A percentile compares a stretch with the other conserved stretches of the same genome.
Evolutionary conservation across 805 yeast species (phyloP).

Genomic region (Yarrowia sp.): DNA sequence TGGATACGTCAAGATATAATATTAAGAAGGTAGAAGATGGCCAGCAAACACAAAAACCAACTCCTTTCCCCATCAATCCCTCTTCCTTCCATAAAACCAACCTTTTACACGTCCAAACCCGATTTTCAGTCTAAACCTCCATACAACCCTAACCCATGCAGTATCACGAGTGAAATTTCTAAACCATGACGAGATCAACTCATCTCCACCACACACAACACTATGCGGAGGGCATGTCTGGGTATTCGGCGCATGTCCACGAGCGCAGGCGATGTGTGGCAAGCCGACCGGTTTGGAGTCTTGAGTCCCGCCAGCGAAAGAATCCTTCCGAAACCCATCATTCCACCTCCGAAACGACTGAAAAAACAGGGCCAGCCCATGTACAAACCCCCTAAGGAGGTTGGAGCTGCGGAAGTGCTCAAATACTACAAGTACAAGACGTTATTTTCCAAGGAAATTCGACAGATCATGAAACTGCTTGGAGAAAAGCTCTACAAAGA

Average conservation of each 20-base stretch:
- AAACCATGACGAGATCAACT: background rate
- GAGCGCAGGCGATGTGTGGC: background rate
- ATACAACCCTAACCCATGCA: slow-evolving; percentile 9
- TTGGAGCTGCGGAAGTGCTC: background rate
- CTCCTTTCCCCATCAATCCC: no score
- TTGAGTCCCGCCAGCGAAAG: background rate
- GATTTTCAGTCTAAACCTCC: no score
- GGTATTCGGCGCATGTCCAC: slow-evolving; percentile 15
- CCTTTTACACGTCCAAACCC: no score
- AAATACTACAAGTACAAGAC: background rate
- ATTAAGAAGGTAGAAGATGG: no score
- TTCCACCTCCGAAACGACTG: background rate
- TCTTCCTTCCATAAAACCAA: no score
- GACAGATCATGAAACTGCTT: background rate
- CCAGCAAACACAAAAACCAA: no score
- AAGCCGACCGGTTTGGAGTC: background rate
- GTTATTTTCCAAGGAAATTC: background rate
- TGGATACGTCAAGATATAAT: no score
- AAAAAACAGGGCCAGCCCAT: background rate
- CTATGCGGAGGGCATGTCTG: background rate
- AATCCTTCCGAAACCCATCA: background rate
- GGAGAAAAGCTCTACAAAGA: background rate
- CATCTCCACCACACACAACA: background rate
- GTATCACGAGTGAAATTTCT: background rate
- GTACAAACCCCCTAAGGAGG: background rate